These are phyloP conservation scores for Globisporangium echinulatum DNA, from an alignment of 352 stramenopile species.

Conservation along the genomic window DNA sequence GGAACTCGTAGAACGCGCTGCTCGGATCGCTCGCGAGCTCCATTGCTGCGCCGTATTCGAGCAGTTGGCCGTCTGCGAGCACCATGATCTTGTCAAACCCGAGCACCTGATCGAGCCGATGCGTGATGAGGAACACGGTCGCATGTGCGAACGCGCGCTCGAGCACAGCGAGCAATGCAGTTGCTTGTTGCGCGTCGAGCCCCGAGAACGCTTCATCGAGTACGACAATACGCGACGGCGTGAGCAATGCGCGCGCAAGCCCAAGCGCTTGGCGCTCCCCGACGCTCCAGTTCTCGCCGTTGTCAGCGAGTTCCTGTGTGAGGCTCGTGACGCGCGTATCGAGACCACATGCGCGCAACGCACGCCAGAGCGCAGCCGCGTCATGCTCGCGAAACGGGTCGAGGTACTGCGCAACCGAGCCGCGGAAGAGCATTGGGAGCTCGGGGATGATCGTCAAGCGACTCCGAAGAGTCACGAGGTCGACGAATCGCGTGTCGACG, in stretches of 20 bases:
- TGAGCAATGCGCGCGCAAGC: constrained; percentile 82
- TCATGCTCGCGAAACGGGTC: constrained; percentile 83
- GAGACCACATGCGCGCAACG: constrained; percentile 29
- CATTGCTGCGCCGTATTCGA: constrained; percentile 23
- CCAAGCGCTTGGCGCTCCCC: constrained; percentile 89
- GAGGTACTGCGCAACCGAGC: constrained; percentile 88
- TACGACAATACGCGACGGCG: constrained; percentile 77
- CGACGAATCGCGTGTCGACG: constrained; percentile 55
- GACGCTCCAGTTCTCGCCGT: constrained; percentile 84
- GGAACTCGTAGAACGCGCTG: constrained; percentile 38
- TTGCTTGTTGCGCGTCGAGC: constrained; percentile 80
- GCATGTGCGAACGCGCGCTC: constrained; percentile 16
- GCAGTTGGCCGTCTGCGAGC: constrained; percentile 14
- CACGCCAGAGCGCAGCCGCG: constrained; percentile 40
- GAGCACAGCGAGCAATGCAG: constrained; percentile 82
- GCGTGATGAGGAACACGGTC: constrained; percentile 87
- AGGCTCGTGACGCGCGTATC: constrained; percentile 17
- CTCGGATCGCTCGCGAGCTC: constrained; percentile 24
- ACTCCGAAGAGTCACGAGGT: constrained; percentile 24
- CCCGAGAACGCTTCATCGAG: constrained; percentile 86
- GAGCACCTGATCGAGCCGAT: constrained; percentile 62
- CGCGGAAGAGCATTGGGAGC: constrained; percentile 89
- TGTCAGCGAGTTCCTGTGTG: constrained; percentile 28
- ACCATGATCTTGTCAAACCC: constrained; percentile 12
- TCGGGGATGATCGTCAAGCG: constrained; percentile 71